Base-by-base conservation (phyloP, 108 stramenopile genomes). In the Bacterosira constricta region DNA sequence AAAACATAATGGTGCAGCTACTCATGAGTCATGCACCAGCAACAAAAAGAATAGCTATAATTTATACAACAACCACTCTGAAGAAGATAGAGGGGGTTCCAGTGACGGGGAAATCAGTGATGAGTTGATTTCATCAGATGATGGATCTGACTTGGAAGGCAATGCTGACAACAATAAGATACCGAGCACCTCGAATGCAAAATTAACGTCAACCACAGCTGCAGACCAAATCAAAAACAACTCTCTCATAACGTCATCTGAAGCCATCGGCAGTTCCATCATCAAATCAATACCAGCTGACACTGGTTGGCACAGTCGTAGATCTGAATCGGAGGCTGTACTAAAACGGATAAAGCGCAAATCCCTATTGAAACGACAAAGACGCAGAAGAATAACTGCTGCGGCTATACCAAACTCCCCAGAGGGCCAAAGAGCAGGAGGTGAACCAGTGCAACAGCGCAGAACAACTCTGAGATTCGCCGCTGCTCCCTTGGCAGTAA, bases 231-330 rank as follows among this genome's bases (percentile, higher is more conserved):
- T 4, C 13, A 47, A 49, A n/a, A 70, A n/a, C 39, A 69, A 59
- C 21, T 38, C 69, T 18, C 44, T 57, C 31, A 42, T 70, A 9
- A 34, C 31, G 10, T 57, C 58, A 4, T 57, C 56, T 13, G 37
- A 71, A 47, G 69, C 69, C 42, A 71, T 71, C 13, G 59, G 58
- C 35, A 49, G 30, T 23, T 70, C 69, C n/a, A 66, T 66, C 32
- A 59, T 26, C 7, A 50, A 31, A 49, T 2, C n/a, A 18, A 46
- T 17, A 12, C 23, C 20, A 6, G 32, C 15, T 38, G 32, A 35
- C 15, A 44, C 68, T 57, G 55, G 37, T 32, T 71, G 59, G 69
- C 39, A 59, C 0, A 25, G 47, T 26, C 58, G 69, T 21, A 59
- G 52, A 53, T 64, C 63, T 3, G 25, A 50, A 64, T 64, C 63